Conservation (phyloP, 495 filamentous ascomycete genomes). For the Xylaria bambusicola region DNA sequence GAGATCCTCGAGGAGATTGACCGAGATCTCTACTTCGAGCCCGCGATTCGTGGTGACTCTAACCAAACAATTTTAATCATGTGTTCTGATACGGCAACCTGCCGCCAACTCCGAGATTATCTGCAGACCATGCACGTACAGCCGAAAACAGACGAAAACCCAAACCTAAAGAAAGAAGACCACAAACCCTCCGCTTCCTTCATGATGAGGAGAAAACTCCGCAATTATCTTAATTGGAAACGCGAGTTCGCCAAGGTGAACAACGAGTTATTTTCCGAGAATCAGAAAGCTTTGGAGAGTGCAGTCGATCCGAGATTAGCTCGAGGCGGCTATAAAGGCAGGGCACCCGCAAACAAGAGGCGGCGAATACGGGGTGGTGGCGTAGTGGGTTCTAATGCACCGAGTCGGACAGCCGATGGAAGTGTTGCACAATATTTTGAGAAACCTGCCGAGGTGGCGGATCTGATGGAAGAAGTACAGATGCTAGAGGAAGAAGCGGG, state of each 20-base stretch:
- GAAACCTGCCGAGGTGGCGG: constrained; percentile 50
- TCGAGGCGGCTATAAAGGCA: constrained; percentile 40
- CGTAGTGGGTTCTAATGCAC: constrained; percentile 49
- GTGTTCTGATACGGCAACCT: constrained; percentile 88
- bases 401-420: constrained; percentile 51
- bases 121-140: constrained; percentile 86
- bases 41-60: constrained; percentile 72
- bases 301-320: constrained; percentile 51
- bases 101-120: constrained; percentile 87
- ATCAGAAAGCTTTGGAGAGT: constrained; percentile 75
- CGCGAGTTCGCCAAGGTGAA: constrained; percentile 82
- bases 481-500: constrained; percentile 78
- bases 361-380: constrained; percentile 86
- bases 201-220: constrained; percentile 85
- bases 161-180: constrained; percentile 47
- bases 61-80: constrained; percentile 91
- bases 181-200: constrained; percentile 71
- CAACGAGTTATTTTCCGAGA: constrained; percentile 69
- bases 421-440: constrained; percentile 54
- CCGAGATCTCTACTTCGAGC: constrained; percentile 84
- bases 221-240: constrained; percentile 93
- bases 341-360: constrained; percentile 80
- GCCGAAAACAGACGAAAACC: constrained; percentile 48
- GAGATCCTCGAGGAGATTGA: constrained; percentile 94
- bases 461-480: constrained; percentile 67